Conservation (phyloP, 805 yeast genomes). For the Kodamaea jinghongensis region DNA sequence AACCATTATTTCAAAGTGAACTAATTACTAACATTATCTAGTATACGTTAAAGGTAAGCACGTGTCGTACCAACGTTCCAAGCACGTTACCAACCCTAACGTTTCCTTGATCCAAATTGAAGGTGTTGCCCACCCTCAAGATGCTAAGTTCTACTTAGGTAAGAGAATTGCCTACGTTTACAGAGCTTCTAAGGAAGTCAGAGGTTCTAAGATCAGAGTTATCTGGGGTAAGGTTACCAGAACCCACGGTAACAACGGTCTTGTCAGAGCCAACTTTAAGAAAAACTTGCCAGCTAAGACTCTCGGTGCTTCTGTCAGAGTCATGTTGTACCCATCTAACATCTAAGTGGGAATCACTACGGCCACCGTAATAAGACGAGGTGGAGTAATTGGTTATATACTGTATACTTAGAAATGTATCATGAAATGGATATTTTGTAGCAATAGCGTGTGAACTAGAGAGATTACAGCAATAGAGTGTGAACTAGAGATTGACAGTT, state of each 20-base stretch:
- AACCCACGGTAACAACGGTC: slow-evolving; percentile 98
- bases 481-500: too few species aligned
- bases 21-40: slow-evolving; percentile 42
- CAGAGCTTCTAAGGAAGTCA: slow-evolving; percentile 96
- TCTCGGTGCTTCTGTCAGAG: slow-evolving; percentile 99
- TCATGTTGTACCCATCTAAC: slow-evolving; percentile 99
- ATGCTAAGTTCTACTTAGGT: slow-evolving; percentile 99
- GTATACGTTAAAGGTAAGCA: slow-evolving; percentile 99
- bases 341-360: slow-evolving; percentile 56
- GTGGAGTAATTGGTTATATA: slow-evolving; percentile 8
- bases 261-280: slow-evolving; percentile 98
- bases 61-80: slow-evolving; percentile 99
- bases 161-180: slow-evolving; percentile 99
- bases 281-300: slow-evolving; percentile 99
- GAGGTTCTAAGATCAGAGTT: slow-evolving; percentile 99
- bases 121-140: slow-evolving; percentile 89
- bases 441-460: too few species aligned
- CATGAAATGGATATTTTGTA: slow-evolving; percentile 5
- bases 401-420: slow-evolving; percentile 12
- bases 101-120: slow-evolving; percentile 95
- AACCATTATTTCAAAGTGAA: background rate
- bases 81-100: slow-evolving; percentile 97
- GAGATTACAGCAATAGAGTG: too few species aligned
- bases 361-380: background rate
- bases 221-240: slow-evolving; percentile 99